A percentile compares a stretch with the other conserved stretches of the same genome.
These are phyloP conservation scores for Lasiodiplodia sp. DNA, from an alignment of 2,329 filamentous ascomycete species.

Conservation along the genomic window DNA sequence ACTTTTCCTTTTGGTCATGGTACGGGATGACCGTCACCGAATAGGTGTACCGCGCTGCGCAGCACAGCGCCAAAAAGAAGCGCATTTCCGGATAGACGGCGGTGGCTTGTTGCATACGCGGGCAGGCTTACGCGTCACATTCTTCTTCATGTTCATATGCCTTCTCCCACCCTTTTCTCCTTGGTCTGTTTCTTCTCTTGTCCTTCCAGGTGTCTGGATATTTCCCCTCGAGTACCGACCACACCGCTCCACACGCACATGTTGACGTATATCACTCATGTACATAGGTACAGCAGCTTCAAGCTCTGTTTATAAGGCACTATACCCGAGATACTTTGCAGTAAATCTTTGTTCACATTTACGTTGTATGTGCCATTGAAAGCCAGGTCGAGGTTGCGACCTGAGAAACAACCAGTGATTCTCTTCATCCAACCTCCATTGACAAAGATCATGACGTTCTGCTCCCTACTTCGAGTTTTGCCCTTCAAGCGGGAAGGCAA, in stretches of 20 bases:
- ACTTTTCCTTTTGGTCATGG: not conserved
- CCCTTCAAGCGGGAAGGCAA: too few relatives aligned
- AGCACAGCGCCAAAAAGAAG: not conserved
- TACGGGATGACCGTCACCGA: not conserved
- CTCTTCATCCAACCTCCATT: too few relatives aligned
- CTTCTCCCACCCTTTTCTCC: not conserved
- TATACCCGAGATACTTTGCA: not conserved
- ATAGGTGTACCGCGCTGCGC: not conserved
- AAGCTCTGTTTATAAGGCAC: slow-evolving; percentile 1
- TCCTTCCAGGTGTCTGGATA: not conserved
- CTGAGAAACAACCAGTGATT: not conserved
- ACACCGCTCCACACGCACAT: not conserved
- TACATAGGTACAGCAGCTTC: not conserved
- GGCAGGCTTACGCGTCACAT: not conserved
- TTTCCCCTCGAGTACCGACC: not conserved
- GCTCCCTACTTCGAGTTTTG: too few relatives aligned
- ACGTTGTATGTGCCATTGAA: not conserved
- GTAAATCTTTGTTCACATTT: not conserved
- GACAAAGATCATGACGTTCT: too few relatives aligned
- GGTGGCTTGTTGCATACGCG: not conserved
- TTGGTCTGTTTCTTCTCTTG: not conserved
- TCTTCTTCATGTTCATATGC: not conserved
- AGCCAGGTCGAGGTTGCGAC: not conserved
- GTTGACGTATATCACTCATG: not conserved
- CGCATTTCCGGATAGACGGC: not conserved